Evolutionary conservation across 2,329 filamentous ascomycete species (phyloP).

Genomic region (Blastomyces percursus): DNA sequence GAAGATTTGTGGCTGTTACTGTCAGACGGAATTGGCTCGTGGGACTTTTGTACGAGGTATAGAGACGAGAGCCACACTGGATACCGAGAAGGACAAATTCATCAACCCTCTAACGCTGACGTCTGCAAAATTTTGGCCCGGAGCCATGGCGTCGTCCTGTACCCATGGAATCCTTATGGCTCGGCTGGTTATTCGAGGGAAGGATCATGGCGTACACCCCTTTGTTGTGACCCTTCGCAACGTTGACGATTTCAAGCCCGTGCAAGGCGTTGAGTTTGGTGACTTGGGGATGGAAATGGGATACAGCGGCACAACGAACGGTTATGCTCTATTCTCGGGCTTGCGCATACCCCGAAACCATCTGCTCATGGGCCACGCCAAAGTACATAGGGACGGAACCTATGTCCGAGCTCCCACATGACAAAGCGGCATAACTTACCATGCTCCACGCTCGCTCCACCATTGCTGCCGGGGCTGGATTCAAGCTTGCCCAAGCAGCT

Average conservation of each 20-base stretch:
- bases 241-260: constrained; percentile 16
- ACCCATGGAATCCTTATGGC: constrained; percentile 24
- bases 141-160: constrained; percentile 19
- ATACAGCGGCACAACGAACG: constrained; percentile 24
- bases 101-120: constrained; percentile 20
- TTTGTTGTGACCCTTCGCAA: constrained; percentile 22
- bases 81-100: constrained; percentile 21
- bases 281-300: constrained; percentile 21
- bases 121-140: constrained; percentile 24
- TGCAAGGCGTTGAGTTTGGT: constrained; percentile 20
- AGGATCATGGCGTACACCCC: constrained; percentile 21
- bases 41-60: constrained; percentile 23
- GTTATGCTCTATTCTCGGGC: constrained; percentile 24
- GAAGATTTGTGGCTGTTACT: constrained; percentile 15
- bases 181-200: constrained; percentile 18
- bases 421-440: constrained; percentile 24
- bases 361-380: constrained; percentile 21
- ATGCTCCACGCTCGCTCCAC: constrained; percentile 24
- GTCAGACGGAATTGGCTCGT: constrained; percentile 25
- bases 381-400: constrained; percentile 19
- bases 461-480: constrained; percentile 19
- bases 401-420: constrained; percentile 21
- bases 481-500: constrained; percentile 24
- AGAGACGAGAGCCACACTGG: constrained; percentile 24
- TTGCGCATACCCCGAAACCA: constrained; percentile 25